Evolutionary conservation across 2,329 filamentous ascomycete species (phyloP), one percentile per base, ranked within the genome.

Genomic region (Alternaria rosae): DNA sequence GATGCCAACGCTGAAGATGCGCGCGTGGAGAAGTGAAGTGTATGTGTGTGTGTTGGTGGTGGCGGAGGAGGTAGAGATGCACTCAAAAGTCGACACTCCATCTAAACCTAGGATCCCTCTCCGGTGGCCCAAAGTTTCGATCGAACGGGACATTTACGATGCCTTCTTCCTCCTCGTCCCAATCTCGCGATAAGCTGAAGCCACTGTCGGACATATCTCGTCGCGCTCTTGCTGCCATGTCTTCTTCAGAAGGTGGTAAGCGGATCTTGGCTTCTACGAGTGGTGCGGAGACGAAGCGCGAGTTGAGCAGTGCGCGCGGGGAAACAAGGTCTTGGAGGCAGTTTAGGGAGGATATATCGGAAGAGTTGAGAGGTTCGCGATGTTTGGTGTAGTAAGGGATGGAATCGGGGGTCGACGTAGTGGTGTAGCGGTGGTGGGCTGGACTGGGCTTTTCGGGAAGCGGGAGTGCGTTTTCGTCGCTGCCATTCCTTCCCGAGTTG

Each of bases 31-130:
- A 51, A 55, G 21, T 20, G 12, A 54, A 21, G 32, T 12, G n/a
- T 17, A 5, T 9, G 23, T 20, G 32, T 25, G 15, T n/a, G 15
- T 44, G 35, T 13, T 54, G 52, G 23, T 30, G 28, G 21, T 13
- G 25, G 20, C 35, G 28, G 23, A 13, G 15, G 21, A 15, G 23
- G 47, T 51, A 25, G 47, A 30, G 51, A 54, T 38, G 20, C 6
- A 13, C 42, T 50, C 56, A 82, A 55, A 82, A 78, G 59, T 83
- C 81, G 53, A 83, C 80, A 62, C 76, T 81, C 80, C 79, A 82
- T 57, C 80, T 63, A 64, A 80, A 72, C 42, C 70, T 70, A 1
- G 78, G 76, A 62, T 82, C 79, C 15, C 78, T 70, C 58, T 74
- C 74, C 10, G 63, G 73, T 55, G 64, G 72, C 43, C 74, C 77